Conservation (phyloP, 75 land plant genomes). For the Pseudotsuga menziesii region DNA sequence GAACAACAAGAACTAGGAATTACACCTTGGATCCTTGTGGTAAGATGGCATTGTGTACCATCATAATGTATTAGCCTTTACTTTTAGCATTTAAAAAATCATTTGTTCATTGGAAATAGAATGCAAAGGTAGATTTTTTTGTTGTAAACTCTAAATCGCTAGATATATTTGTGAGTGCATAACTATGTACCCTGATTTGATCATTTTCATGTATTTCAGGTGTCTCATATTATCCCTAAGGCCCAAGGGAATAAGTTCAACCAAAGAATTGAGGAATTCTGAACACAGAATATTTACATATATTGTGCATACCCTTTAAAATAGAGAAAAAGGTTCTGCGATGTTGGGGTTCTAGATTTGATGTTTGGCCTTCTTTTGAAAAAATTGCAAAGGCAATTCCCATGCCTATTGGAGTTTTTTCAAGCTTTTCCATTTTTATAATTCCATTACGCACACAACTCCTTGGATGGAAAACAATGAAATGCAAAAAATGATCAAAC, state of each 20-base stretch:
- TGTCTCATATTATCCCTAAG: constrained; percentile 62
- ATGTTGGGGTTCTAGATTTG: too few relatives aligned
- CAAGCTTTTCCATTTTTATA: not conserved
- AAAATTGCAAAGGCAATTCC: constrained; percentile 42
- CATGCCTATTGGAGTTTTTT: not conserved
- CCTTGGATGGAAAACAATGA: not conserved
- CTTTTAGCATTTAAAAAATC: not conserved
- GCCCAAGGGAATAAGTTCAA: constrained; percentile 56
- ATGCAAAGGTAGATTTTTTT: not conserved
- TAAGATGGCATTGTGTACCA: constrained; percentile 11
- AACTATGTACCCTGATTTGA: not conserved
- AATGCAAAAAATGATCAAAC: not conserved
- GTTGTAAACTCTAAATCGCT: not conserved
- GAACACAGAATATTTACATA: constrained; percentile 50
- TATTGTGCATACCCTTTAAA: constrained; percentile 59
- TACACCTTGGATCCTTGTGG: constrained; percentile 55
- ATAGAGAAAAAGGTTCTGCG: constrained; percentile 38
- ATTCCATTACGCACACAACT: not conserved
- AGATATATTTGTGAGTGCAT: not conserved
- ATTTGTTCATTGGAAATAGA: not conserved
- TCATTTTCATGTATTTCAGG: constrained; percentile 23
- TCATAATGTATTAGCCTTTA: not conserved
- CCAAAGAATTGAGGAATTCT: constrained; percentile 47
- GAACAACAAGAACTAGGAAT: constrained; percentile 61
- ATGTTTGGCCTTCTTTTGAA: too few relatives aligned